These are phyloP conservation scores for Fusarium solani-melongenae DNA, from an alignment of 2,329 filamentous ascomycete species.

Conservation along the genomic window DNA sequence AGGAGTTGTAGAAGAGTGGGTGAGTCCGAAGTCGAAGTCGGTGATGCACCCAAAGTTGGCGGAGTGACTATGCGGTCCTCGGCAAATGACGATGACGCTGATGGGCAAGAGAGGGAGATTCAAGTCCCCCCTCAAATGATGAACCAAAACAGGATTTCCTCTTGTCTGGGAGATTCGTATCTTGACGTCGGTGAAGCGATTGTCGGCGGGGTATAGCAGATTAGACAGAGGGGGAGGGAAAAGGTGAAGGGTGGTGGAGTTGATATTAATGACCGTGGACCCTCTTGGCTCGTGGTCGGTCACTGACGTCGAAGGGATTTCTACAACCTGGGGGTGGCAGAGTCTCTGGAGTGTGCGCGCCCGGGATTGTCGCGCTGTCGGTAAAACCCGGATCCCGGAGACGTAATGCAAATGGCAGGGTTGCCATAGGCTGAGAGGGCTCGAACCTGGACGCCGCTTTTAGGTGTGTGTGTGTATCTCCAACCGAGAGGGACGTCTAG, in stretches of 20 bases:
- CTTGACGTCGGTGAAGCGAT: slow-evolving; percentile 5
- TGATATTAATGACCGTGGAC: not conserved
- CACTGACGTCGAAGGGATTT: slow-evolving; percentile 40
- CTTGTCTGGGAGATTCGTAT: not conserved
- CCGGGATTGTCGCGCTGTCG: slow-evolving; percentile 20
- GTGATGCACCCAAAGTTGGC: not conserved
- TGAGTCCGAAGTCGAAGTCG: not conserved
- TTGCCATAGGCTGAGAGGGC: slow-evolving; percentile 45
- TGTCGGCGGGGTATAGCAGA: not conserved
- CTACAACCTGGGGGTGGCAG: slow-evolving; percentile 1
- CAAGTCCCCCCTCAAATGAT: not conserved
- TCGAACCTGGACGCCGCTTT: slow-evolving; percentile 24
- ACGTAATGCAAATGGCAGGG: slow-evolving; percentile 49
- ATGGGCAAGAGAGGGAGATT: slow-evolving; percentile 7
- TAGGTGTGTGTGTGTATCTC: not conserved
- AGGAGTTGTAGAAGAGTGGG: not conserved
- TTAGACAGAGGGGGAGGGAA: not conserved
- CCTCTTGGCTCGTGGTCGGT: slow-evolving; percentile 16
- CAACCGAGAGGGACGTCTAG: not conserved
- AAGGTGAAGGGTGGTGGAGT: slow-evolving; percentile 12
- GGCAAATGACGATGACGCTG: not conserved
- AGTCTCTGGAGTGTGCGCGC: not conserved
- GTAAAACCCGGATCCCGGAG: slow-evolving; percentile 40
- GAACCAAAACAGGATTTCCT: not conserved
- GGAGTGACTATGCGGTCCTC: not conserved